These are phyloP conservation scores for Pleurotus cornucopiae DNA, from an alignment of 768 basidiomycete genomes.

Conservation along the genomic window DNA sequence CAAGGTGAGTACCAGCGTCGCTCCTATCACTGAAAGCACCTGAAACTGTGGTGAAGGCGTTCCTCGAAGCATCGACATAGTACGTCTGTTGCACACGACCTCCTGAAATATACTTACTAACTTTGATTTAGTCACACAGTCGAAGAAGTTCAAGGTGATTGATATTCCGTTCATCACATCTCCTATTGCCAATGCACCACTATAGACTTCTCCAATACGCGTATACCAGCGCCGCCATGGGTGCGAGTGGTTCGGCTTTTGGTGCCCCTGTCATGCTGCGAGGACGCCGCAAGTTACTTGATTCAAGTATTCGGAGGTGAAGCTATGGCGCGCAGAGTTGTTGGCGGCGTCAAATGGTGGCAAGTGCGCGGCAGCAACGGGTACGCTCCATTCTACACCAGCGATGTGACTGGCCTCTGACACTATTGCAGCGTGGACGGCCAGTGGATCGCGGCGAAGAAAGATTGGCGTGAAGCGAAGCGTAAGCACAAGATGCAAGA, in stretches of 20 bases:
- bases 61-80: slow-evolving; percentile 69
- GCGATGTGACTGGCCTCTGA: slow-evolving; percentile 6
- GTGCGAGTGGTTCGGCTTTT: slow-evolving; percentile 67
- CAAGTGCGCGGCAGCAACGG: slow-evolving; percentile 84
- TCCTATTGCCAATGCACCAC: not conserved
- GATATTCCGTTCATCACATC: not conserved
- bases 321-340: slow-evolving; percentile 58
- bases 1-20: slow-evolving; percentile 41
- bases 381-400: slow-evolving; percentile 30
- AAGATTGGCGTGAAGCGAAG: slow-evolving; percentile 74
- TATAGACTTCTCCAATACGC: slow-evolving; percentile 69
- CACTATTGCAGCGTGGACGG: slow-evolving; percentile 58
- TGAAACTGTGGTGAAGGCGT: slow-evolving; percentile 42
- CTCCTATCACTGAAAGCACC: not conserved
- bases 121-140: slow-evolving; percentile 64
- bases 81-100: slow-evolving; percentile 30
- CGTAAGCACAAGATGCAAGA: slow-evolving; percentile 47
- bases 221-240: slow-evolving; percentile 83
- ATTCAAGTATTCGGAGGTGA: slow-evolving; percentile 85
- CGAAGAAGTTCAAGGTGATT: slow-evolving; percentile 68
- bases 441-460: slow-evolving; percentile 85
- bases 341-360: slow-evolving; percentile 97
- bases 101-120: not conserved
- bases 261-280: slow-evolving; percentile 73
- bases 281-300: slow-evolving; percentile 67